A percentile compares a stretch with the other conserved stretches of the same genome.
These are phyloP conservation scores for Areca catechu DNA, from an alignment of 176 grass and related monocot genomes.

Conservation along the genomic window DNA sequence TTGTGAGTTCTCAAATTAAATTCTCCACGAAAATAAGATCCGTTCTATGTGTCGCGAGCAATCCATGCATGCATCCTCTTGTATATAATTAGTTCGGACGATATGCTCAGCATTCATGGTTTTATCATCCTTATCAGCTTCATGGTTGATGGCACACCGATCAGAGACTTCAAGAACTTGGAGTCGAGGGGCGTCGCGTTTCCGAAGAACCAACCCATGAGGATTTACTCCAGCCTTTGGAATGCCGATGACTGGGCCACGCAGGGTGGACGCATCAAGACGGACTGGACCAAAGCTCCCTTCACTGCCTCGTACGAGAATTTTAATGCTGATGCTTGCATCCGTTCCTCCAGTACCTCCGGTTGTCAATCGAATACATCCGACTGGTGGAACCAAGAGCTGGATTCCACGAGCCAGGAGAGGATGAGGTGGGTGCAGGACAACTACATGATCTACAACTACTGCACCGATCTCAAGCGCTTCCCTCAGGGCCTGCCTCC, in stretches of 20 bases:
- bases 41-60: too few species aligned
- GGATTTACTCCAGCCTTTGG: constrained; percentile 16
- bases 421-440: constrained; percentile 7
- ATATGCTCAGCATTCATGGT: too few species aligned
- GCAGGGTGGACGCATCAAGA: constrained; percentile 7
- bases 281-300: constrained; percentile 7
- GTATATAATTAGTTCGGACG: too few species aligned
- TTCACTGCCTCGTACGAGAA: constrained; percentile 10
- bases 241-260: constrained; percentile 12
- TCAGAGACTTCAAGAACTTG: constrained; percentile 14
- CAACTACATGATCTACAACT: constrained; percentile 18
- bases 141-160: constrained; percentile 5
- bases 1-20: background rate
- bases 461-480: constrained; percentile 4
- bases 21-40: too few species aligned
- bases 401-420: background rate
- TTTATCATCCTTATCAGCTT: background rate
- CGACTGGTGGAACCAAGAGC: constrained; percentile 1
- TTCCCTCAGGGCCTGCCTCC: constrained; percentile 1
- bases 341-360: background rate
- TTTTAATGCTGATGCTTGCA: background rate
- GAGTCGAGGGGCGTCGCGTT: constrained; percentile 5
- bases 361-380: too few species aligned
- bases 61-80: too few species aligned
- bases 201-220: constrained; percentile 13